Conservation (phyloP, 192 early-diverging fungal genomes). For the Geosiphon pyriformis region DNA sequence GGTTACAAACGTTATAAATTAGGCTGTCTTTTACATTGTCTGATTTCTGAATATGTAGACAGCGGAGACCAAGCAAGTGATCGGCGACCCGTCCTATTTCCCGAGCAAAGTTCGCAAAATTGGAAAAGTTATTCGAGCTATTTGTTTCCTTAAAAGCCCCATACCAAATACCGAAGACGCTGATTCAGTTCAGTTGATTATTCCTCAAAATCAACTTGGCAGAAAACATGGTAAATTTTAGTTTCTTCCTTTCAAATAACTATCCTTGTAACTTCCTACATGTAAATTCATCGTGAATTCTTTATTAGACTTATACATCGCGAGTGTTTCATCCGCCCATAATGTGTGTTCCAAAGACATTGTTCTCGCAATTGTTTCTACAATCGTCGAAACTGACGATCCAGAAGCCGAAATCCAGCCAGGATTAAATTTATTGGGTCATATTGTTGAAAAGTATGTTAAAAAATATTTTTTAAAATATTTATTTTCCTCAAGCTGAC, state of each 20-base stretch:
- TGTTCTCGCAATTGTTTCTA: constrained; percentile 95
- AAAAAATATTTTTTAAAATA: not conserved
- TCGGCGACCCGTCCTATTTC: constrained; percentile 97
- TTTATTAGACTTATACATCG: constrained; percentile 91
- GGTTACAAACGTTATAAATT: constrained; percentile 11
- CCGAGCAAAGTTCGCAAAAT: constrained; percentile 70
- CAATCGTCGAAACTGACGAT: constrained; percentile 85
- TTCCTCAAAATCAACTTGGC: constrained; percentile 95
- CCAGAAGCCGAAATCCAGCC: constrained; percentile 90
- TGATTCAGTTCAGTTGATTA: constrained; percentile 92
- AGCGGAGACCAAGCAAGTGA: constrained; percentile 80
- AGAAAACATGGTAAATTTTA: constrained; percentile 57
- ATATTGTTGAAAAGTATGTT: constrained; percentile 76
- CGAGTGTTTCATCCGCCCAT: constrained; percentile 82
- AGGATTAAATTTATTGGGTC: constrained; percentile 85
- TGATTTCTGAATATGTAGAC: constrained; percentile 36
- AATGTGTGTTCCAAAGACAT: constrained; percentile 85
- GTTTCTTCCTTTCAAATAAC: too few species aligned
- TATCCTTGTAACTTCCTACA: too few species aligned
- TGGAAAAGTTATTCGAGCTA: constrained; percentile 89
- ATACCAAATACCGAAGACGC: constrained; percentile 83
- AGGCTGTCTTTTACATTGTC: too few species aligned
- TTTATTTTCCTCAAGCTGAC: not conserved
- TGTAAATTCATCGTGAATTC: too few species aligned
- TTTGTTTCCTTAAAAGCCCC: constrained; percentile 88